Conservation (phyloP, 257 asterid species). For the Plectranthus barbatus region DNA sequence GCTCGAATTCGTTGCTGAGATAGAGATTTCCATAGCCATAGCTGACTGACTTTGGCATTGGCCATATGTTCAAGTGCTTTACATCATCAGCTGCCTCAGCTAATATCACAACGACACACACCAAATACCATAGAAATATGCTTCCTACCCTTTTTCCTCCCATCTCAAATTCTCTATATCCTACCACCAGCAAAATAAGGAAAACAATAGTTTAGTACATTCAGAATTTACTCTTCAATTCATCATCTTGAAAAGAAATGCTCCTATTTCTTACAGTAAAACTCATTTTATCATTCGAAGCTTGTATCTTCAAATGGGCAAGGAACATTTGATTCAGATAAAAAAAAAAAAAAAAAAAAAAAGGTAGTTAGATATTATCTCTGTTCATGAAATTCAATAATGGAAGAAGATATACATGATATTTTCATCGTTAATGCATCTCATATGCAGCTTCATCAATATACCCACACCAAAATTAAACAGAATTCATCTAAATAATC, state of each 20-base stretch:
- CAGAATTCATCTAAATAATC: background rate
- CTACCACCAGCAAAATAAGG: slow-evolving; percentile 15
- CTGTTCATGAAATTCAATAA: background rate
- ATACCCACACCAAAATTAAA: background rate
- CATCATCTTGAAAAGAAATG: background rate
- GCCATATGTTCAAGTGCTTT: slow-evolving; percentile 65
- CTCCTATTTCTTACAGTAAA: background rate
- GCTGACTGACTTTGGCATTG: slow-evolving; percentile 75
- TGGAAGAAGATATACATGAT: background rate
- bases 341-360: background rate
- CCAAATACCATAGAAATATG: slow-evolving; percentile 25
- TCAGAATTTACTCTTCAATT: background rate
- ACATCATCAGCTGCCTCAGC: slow-evolving; percentile 30
- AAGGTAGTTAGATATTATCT: background rate
- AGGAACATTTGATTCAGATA: background rate
- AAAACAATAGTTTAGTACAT: background rate
- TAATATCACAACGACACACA: slow-evolving; percentile 26
- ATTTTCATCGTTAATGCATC: slow-evolving; percentile 10
- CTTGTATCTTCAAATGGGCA: background rate
- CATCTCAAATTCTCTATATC: slow-evolving; percentile 24
- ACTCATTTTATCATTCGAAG: background rate
- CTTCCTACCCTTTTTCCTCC: slow-evolving; percentile 12
- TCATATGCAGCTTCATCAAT: background rate
- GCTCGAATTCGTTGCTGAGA: slow-evolving; percentile 50
- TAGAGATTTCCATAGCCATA: slow-evolving; percentile 41